Evolutionary conservation across 768 basidiomycete species (phyloP), one percentile per base, ranked within the genome.

Genomic region (Podaxis sp.): DNA sequence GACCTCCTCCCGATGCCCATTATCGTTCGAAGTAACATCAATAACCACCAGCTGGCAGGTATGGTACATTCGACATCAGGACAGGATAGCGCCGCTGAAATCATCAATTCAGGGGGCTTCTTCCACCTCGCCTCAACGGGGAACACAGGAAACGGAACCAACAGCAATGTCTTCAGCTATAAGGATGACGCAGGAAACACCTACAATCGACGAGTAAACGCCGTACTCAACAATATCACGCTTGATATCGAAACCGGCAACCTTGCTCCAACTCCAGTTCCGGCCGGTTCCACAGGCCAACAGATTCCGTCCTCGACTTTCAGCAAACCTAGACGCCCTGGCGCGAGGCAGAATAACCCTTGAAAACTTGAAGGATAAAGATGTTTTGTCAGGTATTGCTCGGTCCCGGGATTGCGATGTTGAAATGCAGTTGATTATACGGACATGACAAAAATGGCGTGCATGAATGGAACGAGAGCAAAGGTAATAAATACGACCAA

Each of bases 71-170:
- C 53, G 30, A 53, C 52, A 46, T 42, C 28, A 36, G 40, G 44
- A 2, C 11, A 19, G 33, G 39, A 24, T 26, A 44, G n/a, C 19
- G 24, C 38, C 55, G 57, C 22, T 61, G 15, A 65, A 30, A 55
- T 39, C 13, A 19, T 15, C 42, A 15, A 39, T 24, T 4, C 61
- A 84, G 87, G 73, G 54, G 87, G 84, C 19, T 84, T 81, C 72
- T 84, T 86, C 72, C 72, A 74, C 12, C 67, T 76, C 1, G 71
- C 75, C 0, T 70, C 78, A 36, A 72, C 74, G 1, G 84, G 85
- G 12, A 87, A 85, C 69, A 72, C 73, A 6, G 89, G 87, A 0
- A 89, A 89, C 59, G 89, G 90, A 30, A 89, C 87, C 5, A 90
- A 78, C 73, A 84, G 82, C 73, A 92, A 92, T 70, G 81, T 80